Conservation (phyloP, 257 asterid species). For the Anisodus tanguticus region DNA sequence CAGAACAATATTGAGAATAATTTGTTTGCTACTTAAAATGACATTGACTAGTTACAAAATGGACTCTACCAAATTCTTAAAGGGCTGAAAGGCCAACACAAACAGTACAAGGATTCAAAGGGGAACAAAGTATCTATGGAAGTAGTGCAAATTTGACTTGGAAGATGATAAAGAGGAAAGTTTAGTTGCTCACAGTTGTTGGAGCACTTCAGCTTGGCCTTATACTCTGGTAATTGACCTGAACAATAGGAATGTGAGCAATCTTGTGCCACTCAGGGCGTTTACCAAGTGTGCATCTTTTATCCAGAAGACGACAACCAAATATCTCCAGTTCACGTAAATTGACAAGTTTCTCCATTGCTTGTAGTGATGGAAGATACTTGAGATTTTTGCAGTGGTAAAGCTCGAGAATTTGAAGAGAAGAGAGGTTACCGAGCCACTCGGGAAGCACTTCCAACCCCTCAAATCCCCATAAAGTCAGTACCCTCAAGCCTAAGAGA, state of each 20-base stretch:
- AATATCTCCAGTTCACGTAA: not conserved
- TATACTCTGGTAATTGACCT: too few species aligned
- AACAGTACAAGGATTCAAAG: too few species aligned
- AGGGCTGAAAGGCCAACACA: too few species aligned
- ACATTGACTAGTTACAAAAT: not conserved
- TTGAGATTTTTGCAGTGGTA: not conserved
- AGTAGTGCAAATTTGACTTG: not conserved
- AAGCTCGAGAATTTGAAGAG: not conserved
- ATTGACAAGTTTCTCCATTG: conserved; percentile 21
- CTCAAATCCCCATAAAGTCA: not conserved
- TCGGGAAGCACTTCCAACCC: conserved; percentile 36
- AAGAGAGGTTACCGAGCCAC: conserved; percentile 35
- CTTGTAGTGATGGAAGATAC: conserved; percentile 27
- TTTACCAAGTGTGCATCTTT: conserved; percentile 1
- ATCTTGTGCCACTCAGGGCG: not conserved
- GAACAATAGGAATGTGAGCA: too few species aligned
- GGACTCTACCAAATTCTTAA: not conserved
- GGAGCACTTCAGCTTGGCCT: too few species aligned
- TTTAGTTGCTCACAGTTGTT: not conserved
- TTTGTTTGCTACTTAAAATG: not conserved
- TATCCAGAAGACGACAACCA: conserved; percentile 7
- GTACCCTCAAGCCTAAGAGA: conserved; percentile 3
- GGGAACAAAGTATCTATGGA: not conserved
- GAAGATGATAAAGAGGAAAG: not conserved
- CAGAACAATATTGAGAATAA: not conserved